These are phyloP conservation scores for Stephania japonica DNA, from an alignment of 164 flowering plant genomes.

Conservation along the genomic window DNA sequence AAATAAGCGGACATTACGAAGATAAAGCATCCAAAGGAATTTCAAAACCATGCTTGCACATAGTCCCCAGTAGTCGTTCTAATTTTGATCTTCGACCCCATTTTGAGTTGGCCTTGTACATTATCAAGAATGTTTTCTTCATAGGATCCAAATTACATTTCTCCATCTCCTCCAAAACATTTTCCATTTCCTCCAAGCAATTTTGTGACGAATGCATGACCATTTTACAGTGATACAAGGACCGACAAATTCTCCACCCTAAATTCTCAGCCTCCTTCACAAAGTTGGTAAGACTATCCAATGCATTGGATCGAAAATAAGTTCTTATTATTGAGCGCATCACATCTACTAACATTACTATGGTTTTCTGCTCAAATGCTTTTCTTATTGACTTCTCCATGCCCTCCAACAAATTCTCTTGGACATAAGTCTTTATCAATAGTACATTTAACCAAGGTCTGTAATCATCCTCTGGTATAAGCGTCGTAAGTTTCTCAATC, in stretches of 20 bases:
- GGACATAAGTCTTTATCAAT: constrained; percentile 66
- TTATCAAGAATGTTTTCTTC: constrained; percentile 54
- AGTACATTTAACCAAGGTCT: constrained; percentile 73
- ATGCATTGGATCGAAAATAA: constrained; percentile 56
- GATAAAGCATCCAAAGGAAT: constrained; percentile 31
- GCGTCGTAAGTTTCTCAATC: constrained; percentile 42
- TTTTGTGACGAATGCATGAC: constrained; percentile 53
- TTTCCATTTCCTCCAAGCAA: constrained; percentile 75
- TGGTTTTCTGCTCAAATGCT: constrained; percentile 56
- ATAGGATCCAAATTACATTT: constrained; percentile 26
- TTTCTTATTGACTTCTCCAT: constrained; percentile 60
- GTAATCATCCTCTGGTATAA: constrained; percentile 54
- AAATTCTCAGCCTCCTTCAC: constrained; percentile 56
- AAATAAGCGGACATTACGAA: constrained; percentile 12
- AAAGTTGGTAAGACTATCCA: constrained; percentile 54
- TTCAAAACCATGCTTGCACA: constrained; percentile 67
- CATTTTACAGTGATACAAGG: constrained; percentile 74
- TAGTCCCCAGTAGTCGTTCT: constrained; percentile 41
- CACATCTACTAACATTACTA: constrained; percentile 28
- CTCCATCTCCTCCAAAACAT: constrained; percentile 63
- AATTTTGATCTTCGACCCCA: constrained; percentile 38
- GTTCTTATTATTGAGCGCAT: constrained; percentile 50
- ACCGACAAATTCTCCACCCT: constrained; percentile 68
- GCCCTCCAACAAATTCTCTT: constrained; percentile 50
- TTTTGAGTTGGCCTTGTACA: constrained; percentile 48